Conservation (phyloP, 2,329 filamentous ascomycete species). For the Reticulascus tulasneorum region DNA sequence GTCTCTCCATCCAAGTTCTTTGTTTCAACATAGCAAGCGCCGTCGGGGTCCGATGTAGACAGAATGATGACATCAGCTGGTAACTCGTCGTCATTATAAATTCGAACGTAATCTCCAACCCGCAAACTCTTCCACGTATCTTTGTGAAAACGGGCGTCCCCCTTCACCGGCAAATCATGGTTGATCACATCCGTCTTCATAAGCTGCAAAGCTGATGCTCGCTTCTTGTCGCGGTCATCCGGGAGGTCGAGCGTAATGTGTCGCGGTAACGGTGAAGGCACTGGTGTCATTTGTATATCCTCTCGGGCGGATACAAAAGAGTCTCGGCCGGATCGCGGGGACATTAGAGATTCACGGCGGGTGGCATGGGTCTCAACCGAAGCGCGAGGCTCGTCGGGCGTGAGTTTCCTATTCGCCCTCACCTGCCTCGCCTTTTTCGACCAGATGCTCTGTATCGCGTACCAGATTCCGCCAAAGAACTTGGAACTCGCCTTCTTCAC, state of each 20-base stretch:
- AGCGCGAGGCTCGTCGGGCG: slow-evolving; percentile 40
- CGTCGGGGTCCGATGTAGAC: slow-evolving; percentile 89
- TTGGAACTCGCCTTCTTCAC: slow-evolving; percentile 85
- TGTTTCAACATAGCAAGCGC: slow-evolving; percentile 94
- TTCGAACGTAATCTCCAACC: slow-evolving; percentile 92
- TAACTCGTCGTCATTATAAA: slow-evolving; percentile 94
- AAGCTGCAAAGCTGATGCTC: slow-evolving; percentile 34
- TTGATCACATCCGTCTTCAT: slow-evolving; percentile 66
- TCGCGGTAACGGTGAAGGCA: slow-evolving; percentile 70
- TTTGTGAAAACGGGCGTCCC: slow-evolving; percentile 81
- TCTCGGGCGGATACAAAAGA: slow-evolving; percentile 55
- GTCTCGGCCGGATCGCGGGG: slow-evolving; percentile 35
- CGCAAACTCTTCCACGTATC: slow-evolving; percentile 94
- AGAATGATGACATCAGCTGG: slow-evolving; percentile 91
- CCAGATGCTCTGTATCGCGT: slow-evolving; percentile 42
- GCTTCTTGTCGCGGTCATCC: slow-evolving; percentile 27
- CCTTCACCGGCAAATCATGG: slow-evolving; percentile 57
- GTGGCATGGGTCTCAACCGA: slow-evolving; percentile 61
- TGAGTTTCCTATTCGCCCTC: slow-evolving; percentile 46
- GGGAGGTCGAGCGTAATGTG: slow-evolving; percentile 33
- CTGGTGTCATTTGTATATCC: slow-evolving; percentile 93
- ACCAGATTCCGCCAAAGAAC: slow-evolving; percentile 51
- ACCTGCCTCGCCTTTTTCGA: slow-evolving; percentile 45
- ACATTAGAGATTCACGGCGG: slow-evolving; percentile 47
- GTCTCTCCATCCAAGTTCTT: slow-evolving; percentile 98